Percentiles rank a stretch among this genome's conserved stretches.
These are phyloP conservation scores for Somion occarium DNA, from an alignment of 1,284 basidiomycete genomes.

Conservation along the genomic window DNA sequence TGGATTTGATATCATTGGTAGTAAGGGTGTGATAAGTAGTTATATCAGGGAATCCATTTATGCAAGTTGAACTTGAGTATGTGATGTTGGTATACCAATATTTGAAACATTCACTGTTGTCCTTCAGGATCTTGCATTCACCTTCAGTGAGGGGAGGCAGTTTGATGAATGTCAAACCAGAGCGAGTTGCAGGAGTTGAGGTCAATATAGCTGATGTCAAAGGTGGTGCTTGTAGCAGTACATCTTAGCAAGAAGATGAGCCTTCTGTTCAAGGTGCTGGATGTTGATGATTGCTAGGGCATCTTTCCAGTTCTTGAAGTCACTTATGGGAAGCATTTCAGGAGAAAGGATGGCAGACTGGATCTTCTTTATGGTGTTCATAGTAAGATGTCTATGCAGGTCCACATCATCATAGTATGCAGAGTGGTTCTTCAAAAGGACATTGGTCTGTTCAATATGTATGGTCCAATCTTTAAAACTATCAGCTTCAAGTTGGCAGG, in stretches of 20 bases:
- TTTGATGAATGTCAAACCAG: no score
- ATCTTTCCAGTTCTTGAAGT: neutral
- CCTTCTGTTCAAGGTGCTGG: neutral
- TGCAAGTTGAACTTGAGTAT: neutral
- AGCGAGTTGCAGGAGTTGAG: no score
- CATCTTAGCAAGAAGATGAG: no score
- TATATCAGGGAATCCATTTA: neutral
- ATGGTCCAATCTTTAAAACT: neutral
- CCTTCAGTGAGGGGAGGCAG: neutral
- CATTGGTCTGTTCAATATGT: neutral
- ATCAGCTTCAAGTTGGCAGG: neutral
- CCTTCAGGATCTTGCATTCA: neutral
- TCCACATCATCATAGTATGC: neutral
- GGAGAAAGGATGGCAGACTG: neutral
- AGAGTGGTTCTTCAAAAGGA: neutral
- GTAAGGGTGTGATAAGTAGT: neutral
- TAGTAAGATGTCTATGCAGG: neutral
- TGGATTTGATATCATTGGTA: neutral
- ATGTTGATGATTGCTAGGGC: neutral
- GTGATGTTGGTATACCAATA: neutral
- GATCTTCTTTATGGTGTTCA: neutral
- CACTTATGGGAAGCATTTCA: neutral
- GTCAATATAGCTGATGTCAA: no score
- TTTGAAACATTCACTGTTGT: neutral
- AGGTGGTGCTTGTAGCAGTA: no score